These are phyloP conservation scores for Umbelopsis sp. DNA, from an alignment of 192 early-diverging fungal genomes.

Conservation along the genomic window DNA sequence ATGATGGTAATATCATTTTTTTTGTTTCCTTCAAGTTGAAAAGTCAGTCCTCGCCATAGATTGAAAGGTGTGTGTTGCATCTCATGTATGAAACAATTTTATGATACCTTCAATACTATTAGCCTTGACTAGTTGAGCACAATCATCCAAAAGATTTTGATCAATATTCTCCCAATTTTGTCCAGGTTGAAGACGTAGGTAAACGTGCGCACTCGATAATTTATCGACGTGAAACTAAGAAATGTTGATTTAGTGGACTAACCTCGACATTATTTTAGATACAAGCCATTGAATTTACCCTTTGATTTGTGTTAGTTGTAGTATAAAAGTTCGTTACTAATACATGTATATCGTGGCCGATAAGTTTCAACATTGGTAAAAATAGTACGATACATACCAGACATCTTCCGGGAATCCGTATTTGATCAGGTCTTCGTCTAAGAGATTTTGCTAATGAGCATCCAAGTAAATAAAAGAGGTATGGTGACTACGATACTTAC, in stretches of 20 bases:
- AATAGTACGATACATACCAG: constrained; percentile 51
- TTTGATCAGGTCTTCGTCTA: constrained; percentile 92
- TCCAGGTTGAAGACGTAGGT: constrained; percentile 73
- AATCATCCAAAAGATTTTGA: constrained; percentile 72
- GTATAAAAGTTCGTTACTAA: no score
- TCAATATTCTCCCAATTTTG: constrained; percentile 86
- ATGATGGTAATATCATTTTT: constrained; percentile 89
- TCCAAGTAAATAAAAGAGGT: not conserved
- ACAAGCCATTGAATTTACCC: not conserved
- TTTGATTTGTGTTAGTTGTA: not conserved
- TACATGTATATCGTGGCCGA: not conserved
- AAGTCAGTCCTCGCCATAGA: not conserved
- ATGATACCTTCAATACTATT: constrained; percentile 88
- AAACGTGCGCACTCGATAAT: constrained; percentile 96
- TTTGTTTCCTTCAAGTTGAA: constrained; percentile 75
- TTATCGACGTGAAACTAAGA: constrained; percentile 95
- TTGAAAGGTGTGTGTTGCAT: not conserved
- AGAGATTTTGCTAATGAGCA: not conserved
- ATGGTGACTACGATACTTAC: constrained; percentile 41
- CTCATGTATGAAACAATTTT: not conserved
- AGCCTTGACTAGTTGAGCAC: constrained; percentile 94
- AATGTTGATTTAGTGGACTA: not conserved
- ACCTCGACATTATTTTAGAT: not conserved
- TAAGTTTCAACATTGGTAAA: not conserved
- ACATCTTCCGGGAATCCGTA: constrained; percentile 95